A percentile compares a stretch with the other conserved stretches of the same genome.
Conservation (phyloP, 176 grass and related monocot species). For the Aechmea fasciata region DNA sequence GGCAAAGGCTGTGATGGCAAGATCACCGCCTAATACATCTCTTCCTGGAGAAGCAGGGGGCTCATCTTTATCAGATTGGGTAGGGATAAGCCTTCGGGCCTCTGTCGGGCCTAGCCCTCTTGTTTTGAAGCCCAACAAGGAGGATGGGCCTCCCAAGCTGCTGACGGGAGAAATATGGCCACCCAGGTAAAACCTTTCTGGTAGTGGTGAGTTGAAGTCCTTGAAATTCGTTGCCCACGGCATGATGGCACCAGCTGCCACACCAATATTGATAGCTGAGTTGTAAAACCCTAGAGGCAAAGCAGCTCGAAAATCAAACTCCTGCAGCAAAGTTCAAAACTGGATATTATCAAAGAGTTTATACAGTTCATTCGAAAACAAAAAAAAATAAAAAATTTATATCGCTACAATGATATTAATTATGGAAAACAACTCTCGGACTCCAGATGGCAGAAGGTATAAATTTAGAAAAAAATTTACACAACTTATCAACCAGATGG, state of each 20-base stretch:
- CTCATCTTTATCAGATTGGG: constrained; percentile 30
- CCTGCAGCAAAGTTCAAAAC: constrained; percentile 27
- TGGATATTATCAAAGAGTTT: no score
- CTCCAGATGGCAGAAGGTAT: no score
- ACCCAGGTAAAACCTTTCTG: constrained; percentile 74
- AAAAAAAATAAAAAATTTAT: no score
- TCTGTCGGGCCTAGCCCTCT: constrained; percentile 67
- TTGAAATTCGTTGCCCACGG: constrained; percentile 52
- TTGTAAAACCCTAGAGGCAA: constrained; percentile 61
- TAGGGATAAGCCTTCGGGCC: constrained; percentile 28
- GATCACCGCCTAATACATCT: constrained; percentile 48
- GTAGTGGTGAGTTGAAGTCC: constrained; percentile 44
- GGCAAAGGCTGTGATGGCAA: constrained; percentile 66
- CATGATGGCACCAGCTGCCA: constrained; percentile 48
- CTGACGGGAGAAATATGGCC: constrained; percentile 55
- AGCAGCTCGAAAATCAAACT: constrained; percentile 55
- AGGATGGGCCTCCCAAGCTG: constrained; percentile 44
- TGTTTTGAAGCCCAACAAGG: constrained; percentile 55
- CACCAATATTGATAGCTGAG: constrained; percentile 57
- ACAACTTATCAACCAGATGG: no score
- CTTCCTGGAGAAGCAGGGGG: constrained; percentile 22
- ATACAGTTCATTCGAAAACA: no score
- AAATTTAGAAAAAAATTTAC: no score
- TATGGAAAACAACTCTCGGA: no score
- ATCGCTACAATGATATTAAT: no score